Conservation (phyloP, 108 stramenopile species). For the Nitzschia sp. region DNA sequence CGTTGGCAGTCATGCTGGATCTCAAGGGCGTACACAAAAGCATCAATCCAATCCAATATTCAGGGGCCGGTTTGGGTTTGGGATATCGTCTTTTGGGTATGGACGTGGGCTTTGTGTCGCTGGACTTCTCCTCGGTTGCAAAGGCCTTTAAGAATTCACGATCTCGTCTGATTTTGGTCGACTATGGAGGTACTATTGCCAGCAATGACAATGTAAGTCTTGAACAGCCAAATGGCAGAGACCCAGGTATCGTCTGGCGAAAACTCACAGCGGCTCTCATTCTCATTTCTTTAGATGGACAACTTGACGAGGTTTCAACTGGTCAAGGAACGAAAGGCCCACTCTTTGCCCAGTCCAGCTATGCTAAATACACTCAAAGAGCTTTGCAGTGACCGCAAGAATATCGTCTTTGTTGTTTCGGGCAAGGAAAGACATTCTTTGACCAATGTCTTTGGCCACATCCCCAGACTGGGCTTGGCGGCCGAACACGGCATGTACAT, state of each 20-base stretch:
- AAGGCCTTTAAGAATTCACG: conserved; percentile 74
- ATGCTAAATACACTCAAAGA: conserved; percentile 77
- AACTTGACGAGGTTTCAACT: conserved; percentile 85
- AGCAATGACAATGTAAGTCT: conserved; percentile 89
- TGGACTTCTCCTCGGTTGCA: conserved; percentile 72
- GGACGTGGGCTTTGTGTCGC: conserved; percentile 72
- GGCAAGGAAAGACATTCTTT: conserved; percentile 88
- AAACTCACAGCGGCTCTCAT: neutral
- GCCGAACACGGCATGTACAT: conserved; percentile 94
- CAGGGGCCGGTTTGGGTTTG: conserved; percentile 93
- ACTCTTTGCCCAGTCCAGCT: conserved; percentile 64
- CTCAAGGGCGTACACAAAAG: conserved; percentile 86
- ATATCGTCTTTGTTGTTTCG: conserved; percentile 90
- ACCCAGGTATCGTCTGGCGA: neutral
- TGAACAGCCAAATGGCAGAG: neutral
- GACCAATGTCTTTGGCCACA: conserved; percentile 74
- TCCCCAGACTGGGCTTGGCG: conserved; percentile 87
- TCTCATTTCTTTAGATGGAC: conserved; percentile 54
- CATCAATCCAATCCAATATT: conserved; percentile 67
- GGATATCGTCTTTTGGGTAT: conserved; percentile 92
- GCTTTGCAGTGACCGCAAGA: conserved; percentile 83
- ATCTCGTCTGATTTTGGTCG: conserved; percentile 90
- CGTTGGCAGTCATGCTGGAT: conserved; percentile 84
- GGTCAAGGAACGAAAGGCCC: conserved; percentile 86
- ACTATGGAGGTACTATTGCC: conserved; percentile 97